Evolutionary conservation across 495 filamentous ascomycete species (phyloP).

Genomic region (Hyphodiscus hymeniophilus): DNA sequence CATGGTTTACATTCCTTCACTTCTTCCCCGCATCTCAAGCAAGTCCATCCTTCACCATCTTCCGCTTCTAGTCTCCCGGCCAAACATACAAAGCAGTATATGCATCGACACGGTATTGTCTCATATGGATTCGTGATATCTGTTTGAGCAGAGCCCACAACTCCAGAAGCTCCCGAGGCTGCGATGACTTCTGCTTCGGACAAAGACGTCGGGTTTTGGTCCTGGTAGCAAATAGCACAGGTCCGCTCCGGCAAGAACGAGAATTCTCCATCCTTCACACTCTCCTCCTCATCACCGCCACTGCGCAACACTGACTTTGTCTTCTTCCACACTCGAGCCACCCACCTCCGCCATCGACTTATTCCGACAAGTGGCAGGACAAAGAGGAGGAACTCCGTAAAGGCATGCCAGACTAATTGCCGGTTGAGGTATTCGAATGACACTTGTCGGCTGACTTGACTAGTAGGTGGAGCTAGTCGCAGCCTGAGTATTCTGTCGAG

Average conservation of each 20-base stretch:
- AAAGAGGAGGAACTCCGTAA: constrained; percentile 96
- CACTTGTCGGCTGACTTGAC: constrained; percentile 78
- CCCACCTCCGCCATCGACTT: constrained; percentile 84
- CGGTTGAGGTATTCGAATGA: constrained; percentile 97
- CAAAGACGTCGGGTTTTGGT: constrained; percentile 63
- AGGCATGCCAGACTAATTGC: constrained; percentile 97
- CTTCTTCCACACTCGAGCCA: constrained; percentile 73
- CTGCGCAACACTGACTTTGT: constrained; percentile 52
- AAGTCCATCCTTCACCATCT: constrained; percentile 95
- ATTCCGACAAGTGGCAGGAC: constrained; percentile 91
- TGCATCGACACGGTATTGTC: constrained; percentile 78
- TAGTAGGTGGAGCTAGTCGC: constrained; percentile 73
- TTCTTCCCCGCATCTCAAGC: constrained; percentile 77
- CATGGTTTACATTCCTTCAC: constrained; percentile 89
- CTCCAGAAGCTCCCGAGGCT: constrained; percentile 55
- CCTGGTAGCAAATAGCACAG: constrained; percentile 95
- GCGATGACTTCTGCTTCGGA: constrained; percentile 64
- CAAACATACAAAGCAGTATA: constrained; percentile 98
- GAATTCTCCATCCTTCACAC: constrained; percentile 62
- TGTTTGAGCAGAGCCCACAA: constrained; percentile 81
- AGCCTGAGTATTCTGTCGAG: constrained; percentile 81
- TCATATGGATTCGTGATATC: constrained; percentile 97
- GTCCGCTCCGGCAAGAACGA: constrained; percentile 85
- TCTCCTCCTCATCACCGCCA: constrained; percentile 36
- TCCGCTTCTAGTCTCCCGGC: constrained; percentile 82